Conservation (phyloP, 2,329 filamentous ascomycete genomes). For the Stagonosporopsis chrysanthemi region DNA sequence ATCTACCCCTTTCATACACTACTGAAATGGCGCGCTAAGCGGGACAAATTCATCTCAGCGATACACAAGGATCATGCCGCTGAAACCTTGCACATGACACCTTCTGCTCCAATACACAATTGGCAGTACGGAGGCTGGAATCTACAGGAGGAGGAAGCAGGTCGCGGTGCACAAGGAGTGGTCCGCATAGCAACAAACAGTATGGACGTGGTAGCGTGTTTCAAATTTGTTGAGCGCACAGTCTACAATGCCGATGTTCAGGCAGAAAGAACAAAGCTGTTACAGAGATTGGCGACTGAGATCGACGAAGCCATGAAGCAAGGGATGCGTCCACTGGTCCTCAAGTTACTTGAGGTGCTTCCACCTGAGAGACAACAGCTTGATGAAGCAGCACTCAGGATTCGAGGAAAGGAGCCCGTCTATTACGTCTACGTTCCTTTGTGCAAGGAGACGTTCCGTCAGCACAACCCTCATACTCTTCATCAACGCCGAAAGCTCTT, state of each 20-base stretch:
- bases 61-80: neutral
- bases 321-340: neutral
- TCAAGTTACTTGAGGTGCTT: neutral
- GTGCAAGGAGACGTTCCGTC: neutral
- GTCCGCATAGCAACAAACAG: neutral
- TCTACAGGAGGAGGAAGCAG: neutral
- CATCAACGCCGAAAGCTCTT: neutral
- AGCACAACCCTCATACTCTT: neutral
- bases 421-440: neutral
- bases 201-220: neutral
- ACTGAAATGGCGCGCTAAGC: neutral
- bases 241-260: neutral
- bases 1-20: neutral
- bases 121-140: neutral
- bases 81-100: neutral
- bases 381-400: neutral
- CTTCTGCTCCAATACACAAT: neutral
- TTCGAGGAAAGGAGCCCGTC: neutral
- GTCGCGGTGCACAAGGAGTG: neutral
- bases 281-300: neutral
- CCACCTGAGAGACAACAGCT: neutral
- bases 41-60: neutral
- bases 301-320: neutral
- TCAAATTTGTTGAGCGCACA: neutral
- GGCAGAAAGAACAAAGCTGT: neutral